Evolutionary conservation across 106 monocot genomes (phyloP), one percentile per base, ranked within the genome.

Genomic region (Xerophyta viscosa): DNA sequence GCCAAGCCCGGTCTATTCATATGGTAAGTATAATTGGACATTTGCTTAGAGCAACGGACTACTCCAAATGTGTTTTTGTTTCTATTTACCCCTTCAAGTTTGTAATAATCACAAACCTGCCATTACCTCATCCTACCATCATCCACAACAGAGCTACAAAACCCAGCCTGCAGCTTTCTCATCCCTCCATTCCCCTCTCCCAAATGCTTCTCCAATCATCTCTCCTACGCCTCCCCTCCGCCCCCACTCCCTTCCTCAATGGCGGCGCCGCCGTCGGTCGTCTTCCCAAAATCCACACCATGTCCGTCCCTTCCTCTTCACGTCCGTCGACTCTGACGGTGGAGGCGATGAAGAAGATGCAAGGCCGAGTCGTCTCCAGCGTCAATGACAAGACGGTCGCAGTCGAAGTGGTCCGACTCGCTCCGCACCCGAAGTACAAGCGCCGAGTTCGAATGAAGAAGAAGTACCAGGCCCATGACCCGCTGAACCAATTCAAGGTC

Each of bases 381-480:
- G 56, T 63, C 53, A 89, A 52, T 73, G 85, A 96, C 73, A 82
- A 89, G 76, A 96, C 96, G 29, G 96, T 96, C 14, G 67, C 77
- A 8, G 96, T 96, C 31, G 81, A 84, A 65, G 89, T 89, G 28
- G 67, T 79, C 10, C 75, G 88, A 22, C 66, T 88, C 37, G 75
- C 81, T 23, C 78, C 81, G 4, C 81, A 85, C 57, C 84, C 84
- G 31, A 96, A 96, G 76, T 96, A 96, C 89, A 82, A 85, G 89
- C 54, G 75, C 52, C 64, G 88, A 20, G 51, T 85, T 46, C 56
- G 85, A 27, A 76, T 42, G 42, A 88, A 84, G 78, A 96, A 78
- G 78, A 78, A 61, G 48, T 89, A 70, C 81, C 89, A 96, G 62
- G 96, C 96, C 10, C 88, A 96, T 66, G 96, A 96, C 69, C 82